Evolutionary conservation across 2,329 filamentous ascomycete genomes (phyloP), one percentile per base, ranked within the genome.

Genomic region (Beauveria bassiana): DNA sequence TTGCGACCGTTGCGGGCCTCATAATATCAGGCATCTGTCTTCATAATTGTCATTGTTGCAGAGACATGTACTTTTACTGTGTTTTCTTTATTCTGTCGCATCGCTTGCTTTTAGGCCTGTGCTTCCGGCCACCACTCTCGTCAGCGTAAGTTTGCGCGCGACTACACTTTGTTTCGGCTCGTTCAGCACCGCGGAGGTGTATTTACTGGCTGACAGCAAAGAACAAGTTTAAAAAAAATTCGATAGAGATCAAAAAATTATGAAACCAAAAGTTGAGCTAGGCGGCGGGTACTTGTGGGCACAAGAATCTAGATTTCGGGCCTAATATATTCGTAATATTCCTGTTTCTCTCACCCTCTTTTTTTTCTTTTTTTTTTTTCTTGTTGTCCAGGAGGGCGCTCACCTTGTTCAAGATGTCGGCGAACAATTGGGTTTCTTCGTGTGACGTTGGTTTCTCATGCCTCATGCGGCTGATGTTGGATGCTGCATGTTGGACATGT

Each of bases 121-220:
- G 45, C 31, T 28, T 28, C 45, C 20, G 28, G 16, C 8, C 2
- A 26, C 43, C 31, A 31, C 54, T 57, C 55, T 49, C 28, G 45
- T 58, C 45, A 58, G 55, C 55, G 38, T 50, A 58, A 28, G 1
- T 49, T 58, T 57, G 54, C 54, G 54, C 54, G 53, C 26, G 28
- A 51, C 28, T 34, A 51, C 12, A 38, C 34, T 38, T 38, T 50
- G 18, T 50, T 49, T 26, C 42, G 42, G 18, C 12, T 28, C 26
- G 3, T 49, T 28, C 24, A 18, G 34, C 34, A 38, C 34, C 5
- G 12, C 34, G 4, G 34, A 38, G 31, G 12, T 38, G 34, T 38
- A 38, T 38, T 38, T 38, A 14, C 5, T 16, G 31, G 12, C 31
- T 14, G 31, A 34, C 12, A 38, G 5, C 4, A 38, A 38, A 38